These are phyloP conservation scores for Canavalia ensiformis DNA, from an alignment of 306 rosid species.

Conservation along the genomic window DNA sequence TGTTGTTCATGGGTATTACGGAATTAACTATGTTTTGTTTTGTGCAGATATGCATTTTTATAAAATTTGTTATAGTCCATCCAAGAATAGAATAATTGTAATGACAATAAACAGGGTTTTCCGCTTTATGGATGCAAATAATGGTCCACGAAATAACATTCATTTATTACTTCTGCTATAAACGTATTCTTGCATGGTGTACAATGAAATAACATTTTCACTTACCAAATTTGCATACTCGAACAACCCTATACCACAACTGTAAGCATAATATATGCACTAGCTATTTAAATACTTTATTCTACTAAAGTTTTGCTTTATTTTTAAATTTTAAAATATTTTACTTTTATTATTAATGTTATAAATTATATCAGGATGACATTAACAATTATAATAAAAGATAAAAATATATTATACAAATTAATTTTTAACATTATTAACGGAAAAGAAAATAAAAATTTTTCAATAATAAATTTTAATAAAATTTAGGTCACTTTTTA, in stretches of 20 bases:
- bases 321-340: no score
- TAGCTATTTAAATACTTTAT: no score
- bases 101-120: slow-evolving; percentile 26
- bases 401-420: no score
- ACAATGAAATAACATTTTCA: neutral
- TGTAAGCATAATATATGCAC: no score
- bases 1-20: slow-evolving; percentile 33
- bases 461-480: no score
- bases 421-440: no score
- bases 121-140: slow-evolving; percentile 29
- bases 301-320: no score
- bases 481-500: no score
- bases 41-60: slow-evolving; percentile 28
- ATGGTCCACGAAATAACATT: slow-evolving; percentile 16
- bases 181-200: slow-evolving; percentile 6
- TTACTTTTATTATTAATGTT: no score
- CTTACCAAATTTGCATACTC: neutral
- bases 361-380: no score
- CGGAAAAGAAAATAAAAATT: no score
- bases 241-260: neutral
- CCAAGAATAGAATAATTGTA: slow-evolving; percentile 32
- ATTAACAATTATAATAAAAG: no score
- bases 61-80: slow-evolving; percentile 26
- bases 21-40: slow-evolving; percentile 42
- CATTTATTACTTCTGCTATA: slow-evolving; percentile 5